Conservation (phyloP, 495 filamentous ascomycete species). For the Chaetomium cochliodes region DNA sequence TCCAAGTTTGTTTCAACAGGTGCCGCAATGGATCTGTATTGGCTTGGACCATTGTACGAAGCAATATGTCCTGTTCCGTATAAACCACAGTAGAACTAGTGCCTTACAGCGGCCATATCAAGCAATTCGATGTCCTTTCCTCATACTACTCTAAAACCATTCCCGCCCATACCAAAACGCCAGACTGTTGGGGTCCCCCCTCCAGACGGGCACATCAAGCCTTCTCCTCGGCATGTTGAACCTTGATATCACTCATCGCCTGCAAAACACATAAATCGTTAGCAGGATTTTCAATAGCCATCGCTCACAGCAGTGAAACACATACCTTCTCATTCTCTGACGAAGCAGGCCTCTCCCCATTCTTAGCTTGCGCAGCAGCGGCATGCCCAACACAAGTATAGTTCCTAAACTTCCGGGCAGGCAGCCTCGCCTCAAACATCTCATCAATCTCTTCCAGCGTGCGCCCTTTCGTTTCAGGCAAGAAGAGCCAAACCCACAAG, state of each 20-base stretch:
- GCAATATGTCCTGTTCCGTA: no score
- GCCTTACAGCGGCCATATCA: background rate
- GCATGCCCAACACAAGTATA: slow-evolving; percentile 35
- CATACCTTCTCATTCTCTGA: slow-evolving; percentile 24
- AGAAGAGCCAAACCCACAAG: slow-evolving; percentile 51
- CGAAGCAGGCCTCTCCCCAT: slow-evolving; percentile 7
- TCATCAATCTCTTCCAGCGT: slow-evolving; percentile 58
- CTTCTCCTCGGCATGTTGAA: slow-evolving; percentile 1
- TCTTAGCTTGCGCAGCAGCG: background rate
- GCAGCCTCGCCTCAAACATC: slow-evolving; percentile 54
- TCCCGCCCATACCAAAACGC: background rate
- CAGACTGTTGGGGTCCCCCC: slow-evolving; percentile 4
- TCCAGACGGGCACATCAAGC: slow-evolving; percentile 1
- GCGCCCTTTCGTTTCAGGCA: slow-evolving; percentile 58
- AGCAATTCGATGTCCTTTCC: background rate
- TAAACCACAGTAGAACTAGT: no score
- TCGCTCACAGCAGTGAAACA: background rate
- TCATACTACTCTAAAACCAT: background rate
- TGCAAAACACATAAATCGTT: background rate
- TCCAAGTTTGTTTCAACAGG: no score
- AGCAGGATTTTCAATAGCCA: background rate
- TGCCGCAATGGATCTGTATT: no score
- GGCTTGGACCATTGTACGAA: no score
- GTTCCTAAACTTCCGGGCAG: slow-evolving; percentile 41
- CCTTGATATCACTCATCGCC: background rate